Evolutionary conservation across 2,329 filamentous ascomycete species (phyloP), one percentile per base, ranked within the genome.

Genomic region (Monosporascus sp.): DNA sequence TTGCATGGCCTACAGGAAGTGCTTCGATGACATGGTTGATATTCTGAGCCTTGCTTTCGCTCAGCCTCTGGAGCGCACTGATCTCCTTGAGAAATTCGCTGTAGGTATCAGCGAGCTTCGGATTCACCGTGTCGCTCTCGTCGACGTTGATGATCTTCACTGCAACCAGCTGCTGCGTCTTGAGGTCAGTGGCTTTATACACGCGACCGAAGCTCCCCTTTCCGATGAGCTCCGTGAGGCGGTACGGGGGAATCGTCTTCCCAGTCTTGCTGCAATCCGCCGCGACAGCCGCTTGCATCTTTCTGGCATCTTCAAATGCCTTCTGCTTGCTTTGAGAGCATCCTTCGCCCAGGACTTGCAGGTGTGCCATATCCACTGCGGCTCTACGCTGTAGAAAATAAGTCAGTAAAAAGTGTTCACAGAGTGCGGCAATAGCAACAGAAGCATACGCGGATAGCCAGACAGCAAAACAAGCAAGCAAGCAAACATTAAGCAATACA

Each of bases 131-230:
- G 68, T 93, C 89, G 59, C 83, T 81, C 63, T 88, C 87, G 63
- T 94, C 89, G 47, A 93, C 88, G 66, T 92, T 87, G 64, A 92
- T 89, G 61, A 92, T 92, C 71, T 94, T 91, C 65, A 91, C 80
- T 18, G 88, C 87, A 24, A 90, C 87, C 22, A 89, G 71, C 57
- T 79, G 68, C 41, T 73, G 72, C 3, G 72, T 75, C 46, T 70
- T 73, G 41, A 72, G 54, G 20, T 74, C 70, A 18, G 69, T 75
- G 35, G 78, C 85, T 68, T 88, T 89, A 71, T 88, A 90, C 17
- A 90, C 87, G 37, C 86, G 80, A 2, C 87, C 87, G 65, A 87
- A 90, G 55, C 82, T 84, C 44, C 87, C 87, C 65, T 90, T 90
- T 52, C 87, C 87, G 59, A 89, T 89, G 52, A 90, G 75, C 67